Base-by-base conservation (phyloP, 1,284 basidiomycete genomes). In the Clitocybe nebularis region DNA sequence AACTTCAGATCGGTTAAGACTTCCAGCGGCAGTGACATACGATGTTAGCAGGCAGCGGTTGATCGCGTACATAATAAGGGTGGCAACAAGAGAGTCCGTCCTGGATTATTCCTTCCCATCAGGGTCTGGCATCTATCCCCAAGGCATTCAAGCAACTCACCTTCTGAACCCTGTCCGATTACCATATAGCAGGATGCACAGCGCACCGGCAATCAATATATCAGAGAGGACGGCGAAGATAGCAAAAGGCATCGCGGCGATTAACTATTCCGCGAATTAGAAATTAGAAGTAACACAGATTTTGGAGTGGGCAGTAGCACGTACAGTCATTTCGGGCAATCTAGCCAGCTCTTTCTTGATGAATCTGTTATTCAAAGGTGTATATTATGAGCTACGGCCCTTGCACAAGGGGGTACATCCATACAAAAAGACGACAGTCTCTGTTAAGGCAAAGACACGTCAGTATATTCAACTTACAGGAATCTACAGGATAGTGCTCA, bases 1-100 rank as follows among this genome's bases (percentile, higher is more conserved):
- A n/a, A n/a, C n/a, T n/a, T n/a, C n/a, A n/a, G 32, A 4, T 13
- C 5, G 20, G 36, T 22, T n/a, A 19, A 9, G 21, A 6, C 3
- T 36, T 5, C 4, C 4, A 10, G 13, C 14, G 11, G 26, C 11
- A 26, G 5, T 6, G 1, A 49, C 60, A 37, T 46, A 67, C 67
- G 64, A 63, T 3, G 67, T 68, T 26, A 69, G 46, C 4, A 69
- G 41, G 42, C 64, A 67, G 4, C 67, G 64, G 45, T 68, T 68
- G 40, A 68, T 63, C 3, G 66, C 61, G 42, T 66, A 69, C 1
- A 69, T 49, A 8, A 68, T 67, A 5, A 68, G 48, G 1, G 52
- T 61, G 6, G 60, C 61, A 17, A 67, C 53, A 3, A 68, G 39
- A 1, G 53, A 54, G 40, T 66, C 61, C 5, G 67, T 67, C 9